Conservation (phyloP, 306 rosid genomes). For the Malus domestica region DNA sequence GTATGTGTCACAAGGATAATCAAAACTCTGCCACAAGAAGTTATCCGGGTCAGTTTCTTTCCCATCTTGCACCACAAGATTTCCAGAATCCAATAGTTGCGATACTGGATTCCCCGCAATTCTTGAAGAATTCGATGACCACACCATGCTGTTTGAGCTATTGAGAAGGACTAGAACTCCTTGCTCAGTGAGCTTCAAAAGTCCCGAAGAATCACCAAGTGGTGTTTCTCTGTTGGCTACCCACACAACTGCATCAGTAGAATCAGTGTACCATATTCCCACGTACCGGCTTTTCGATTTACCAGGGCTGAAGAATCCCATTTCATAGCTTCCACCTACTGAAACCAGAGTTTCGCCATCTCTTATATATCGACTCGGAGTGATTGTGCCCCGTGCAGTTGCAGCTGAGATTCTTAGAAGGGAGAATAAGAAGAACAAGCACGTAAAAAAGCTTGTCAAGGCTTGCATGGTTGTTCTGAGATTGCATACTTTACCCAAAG, state of each 20-base stretch:
- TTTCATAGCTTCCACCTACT: not conserved
- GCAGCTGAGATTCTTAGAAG: not conserved
- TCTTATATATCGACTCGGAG: not conserved
- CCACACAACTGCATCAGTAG: conserved; percentile 2
- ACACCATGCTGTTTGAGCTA: conserved; percentile 7
- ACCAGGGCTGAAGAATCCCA: conserved; percentile 16
- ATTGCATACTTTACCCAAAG: not conserved
- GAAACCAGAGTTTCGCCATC: not conserved
- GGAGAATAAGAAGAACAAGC: not conserved
- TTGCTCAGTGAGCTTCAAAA: not conserved
- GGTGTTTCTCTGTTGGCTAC: conserved; percentile 21
- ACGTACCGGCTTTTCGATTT: conserved; percentile 1
- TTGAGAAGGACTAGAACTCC: conserved; percentile 19
- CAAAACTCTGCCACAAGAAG: conserved; percentile 37
- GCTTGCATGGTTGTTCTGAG: not conserved
- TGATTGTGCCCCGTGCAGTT: not conserved
- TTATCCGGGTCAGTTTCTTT: not conserved
- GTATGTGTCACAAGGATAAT: conserved; percentile 16
- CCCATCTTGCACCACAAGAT: conserved; percentile 27
- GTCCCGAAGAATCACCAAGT: conserved; percentile 6
- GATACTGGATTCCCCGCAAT: not conserved
- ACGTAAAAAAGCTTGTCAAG: not conserved
- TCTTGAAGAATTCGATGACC: conserved; percentile 35
- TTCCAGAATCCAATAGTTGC: conserved; percentile 23
- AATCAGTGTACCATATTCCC: conserved; percentile 9